Evolutionary conservation across 257 asterid genomes (phyloP), one percentile per base, ranked within the genome.

Genomic region (Cinchona pubescens): DNA sequence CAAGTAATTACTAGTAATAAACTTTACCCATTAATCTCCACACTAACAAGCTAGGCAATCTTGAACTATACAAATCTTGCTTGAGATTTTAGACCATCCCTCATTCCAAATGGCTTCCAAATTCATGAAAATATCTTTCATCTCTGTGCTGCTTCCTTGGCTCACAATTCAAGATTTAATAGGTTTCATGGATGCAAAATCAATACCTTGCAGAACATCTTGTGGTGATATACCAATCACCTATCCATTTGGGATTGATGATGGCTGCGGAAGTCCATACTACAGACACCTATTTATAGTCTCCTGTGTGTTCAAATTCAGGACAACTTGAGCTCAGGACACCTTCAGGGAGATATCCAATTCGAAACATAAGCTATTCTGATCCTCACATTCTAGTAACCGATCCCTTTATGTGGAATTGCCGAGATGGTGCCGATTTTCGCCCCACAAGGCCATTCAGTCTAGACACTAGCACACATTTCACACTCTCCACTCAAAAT

Each of bases 241-340:
- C 71, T 94, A 92, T 78, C 99, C 99, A 34, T 92, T 94, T 34
- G 97, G 97, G 48, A 76, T 94, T 30, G 99, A 92, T 61, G 92
- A 92, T 73, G 99, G 98, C 59, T 92, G 99, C 9, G 98, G 99
- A 63, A 94, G 97, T 82, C 97, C 94, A 2, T 86, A 84, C 75
- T 89, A 89, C 73, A 70, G 94, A 11, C 90, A 78, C 80, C 75
- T 89, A 74, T 87, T 94, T 61, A n/a, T n/a, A n/a, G n/a, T n/a
- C n/a, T n/a, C n/a, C n/a, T n/a, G 86, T 77, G 3, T 94, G 99
- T 73, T 79, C 96, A 12, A 82, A 79, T 37, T 72, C 91, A 0
- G 91, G 78, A 1, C 80, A 79, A 3, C 90, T 94, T 48, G 83
- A 78, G n/a, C 86, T 94, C 82, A 74, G 96, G 29, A 90, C 97